These are phyloP conservation scores for Pestalotiopsis sp. DNA, from an alignment of 2,329 filamentous ascomycete species.

Conservation along the genomic window DNA sequence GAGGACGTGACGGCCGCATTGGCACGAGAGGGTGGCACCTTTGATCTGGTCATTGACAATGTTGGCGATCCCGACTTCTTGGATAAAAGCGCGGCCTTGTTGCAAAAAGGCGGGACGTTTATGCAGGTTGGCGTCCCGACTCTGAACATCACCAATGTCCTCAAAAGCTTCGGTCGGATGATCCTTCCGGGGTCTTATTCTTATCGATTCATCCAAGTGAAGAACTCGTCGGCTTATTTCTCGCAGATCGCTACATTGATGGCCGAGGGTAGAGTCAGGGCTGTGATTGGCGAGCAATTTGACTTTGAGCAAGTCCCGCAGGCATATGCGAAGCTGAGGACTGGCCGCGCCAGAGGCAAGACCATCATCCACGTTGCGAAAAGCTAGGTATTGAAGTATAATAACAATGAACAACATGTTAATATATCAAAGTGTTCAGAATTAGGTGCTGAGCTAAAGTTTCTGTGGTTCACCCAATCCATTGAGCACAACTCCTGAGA, in stretches of 20 bases:
- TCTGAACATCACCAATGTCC: background rate
- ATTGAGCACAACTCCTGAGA: no score
- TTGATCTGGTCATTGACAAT: constrained; percentile 59
- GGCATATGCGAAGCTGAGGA: constrained; percentile 32
- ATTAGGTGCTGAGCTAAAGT: no score
- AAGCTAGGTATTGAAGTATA: no score
- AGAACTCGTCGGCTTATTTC: no score
- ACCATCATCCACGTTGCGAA: no score
- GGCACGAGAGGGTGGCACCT: constrained; percentile 48
- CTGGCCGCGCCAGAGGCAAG: no score
- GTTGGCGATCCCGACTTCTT: constrained; percentile 40
- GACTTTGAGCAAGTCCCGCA: constrained; percentile 54
- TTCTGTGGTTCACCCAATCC: no score
- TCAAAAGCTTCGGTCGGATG: background rate
- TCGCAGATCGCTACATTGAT: constrained; percentile 53
- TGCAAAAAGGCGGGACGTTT: background rate
- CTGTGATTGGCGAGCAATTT: constrained; percentile 54
- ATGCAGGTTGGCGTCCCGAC: background rate
- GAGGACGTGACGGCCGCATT: constrained; percentile 49
- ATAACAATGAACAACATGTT: no score
- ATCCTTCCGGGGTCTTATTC: no score
- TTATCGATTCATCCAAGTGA: no score
- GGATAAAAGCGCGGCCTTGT: background rate
- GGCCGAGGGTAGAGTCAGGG: constrained; percentile 54
- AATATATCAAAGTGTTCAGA: no score